Evolutionary conservation across 164 flowering plant genomes (phyloP).

Genomic region (Berberis thunbergii): DNA sequence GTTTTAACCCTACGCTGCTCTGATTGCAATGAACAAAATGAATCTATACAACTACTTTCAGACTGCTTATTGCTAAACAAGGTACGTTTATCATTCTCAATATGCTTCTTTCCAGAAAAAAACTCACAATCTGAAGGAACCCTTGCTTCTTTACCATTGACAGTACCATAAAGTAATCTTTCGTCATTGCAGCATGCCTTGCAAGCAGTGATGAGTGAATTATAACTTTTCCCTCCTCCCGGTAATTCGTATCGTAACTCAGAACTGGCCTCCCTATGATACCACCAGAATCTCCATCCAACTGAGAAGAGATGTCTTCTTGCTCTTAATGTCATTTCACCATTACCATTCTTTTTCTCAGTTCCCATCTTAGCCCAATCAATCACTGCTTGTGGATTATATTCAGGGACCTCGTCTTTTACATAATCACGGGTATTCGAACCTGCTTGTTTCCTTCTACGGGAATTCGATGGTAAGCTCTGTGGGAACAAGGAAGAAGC

Average conservation of each 20-base stretch:
- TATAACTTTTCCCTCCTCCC: constrained; percentile 22
- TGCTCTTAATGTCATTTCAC: constrained; percentile 21
- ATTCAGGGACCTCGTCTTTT: constrained; percentile 18
- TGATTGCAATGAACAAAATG: constrained; percentile 3
- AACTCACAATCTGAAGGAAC: background rate
- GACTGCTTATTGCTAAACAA: background rate
- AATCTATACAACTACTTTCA: constrained; percentile 5
- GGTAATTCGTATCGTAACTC: constrained; percentile 34
- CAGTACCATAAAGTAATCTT: constrained; percentile 1
- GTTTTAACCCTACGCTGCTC: background rate
- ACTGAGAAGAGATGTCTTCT: constrained; percentile 43
- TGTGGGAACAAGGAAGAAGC: too few relatives aligned
- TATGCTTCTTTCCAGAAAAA: constrained; percentile 1
- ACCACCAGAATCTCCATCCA: constrained; percentile 42
- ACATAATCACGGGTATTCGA: constrained; percentile 6
- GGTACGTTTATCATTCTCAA: constrained; percentile 2
- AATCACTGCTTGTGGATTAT: constrained; percentile 45
- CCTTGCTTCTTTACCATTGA: constrained; percentile 2
- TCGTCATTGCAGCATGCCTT: constrained; percentile 23
- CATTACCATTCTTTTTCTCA: background rate
- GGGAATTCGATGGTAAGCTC: background rate
- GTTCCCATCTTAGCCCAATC: constrained; percentile 16
- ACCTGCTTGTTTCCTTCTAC: background rate
- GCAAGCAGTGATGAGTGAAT: constrained; percentile 51
- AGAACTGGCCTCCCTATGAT: background rate